Percentiles rank a stretch among this genome's conserved stretches.
Conservation (phyloP, 441 rosid genomes). For the Pelargonium fulgidum region DNA sequence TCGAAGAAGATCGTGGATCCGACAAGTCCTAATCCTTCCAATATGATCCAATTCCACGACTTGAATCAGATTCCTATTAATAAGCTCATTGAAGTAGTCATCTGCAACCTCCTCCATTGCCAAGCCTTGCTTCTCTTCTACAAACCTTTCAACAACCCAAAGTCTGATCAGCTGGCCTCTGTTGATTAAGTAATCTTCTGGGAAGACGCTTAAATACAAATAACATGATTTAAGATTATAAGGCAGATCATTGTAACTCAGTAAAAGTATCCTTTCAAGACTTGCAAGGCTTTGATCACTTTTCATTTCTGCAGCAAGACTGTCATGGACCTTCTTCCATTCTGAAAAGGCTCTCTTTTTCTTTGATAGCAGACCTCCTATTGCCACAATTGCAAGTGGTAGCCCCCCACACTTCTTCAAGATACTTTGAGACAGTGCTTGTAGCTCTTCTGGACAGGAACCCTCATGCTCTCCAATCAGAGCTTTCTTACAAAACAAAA, state of each 20-base stretch:
- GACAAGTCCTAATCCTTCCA: constrained; percentile 9
- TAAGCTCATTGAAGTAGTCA: constrained; percentile 17
- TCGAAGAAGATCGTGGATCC: not conserved
- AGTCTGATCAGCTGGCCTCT: constrained; percentile 8
- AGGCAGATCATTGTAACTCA: constrained; percentile 20
- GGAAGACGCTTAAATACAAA: constrained; percentile 16
- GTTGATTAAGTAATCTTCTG: constrained; percentile 13
- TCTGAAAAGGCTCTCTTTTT: not conserved
- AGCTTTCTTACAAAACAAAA: constrained; percentile 23
- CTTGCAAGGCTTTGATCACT: constrained; percentile 13
- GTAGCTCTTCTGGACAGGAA: not conserved
- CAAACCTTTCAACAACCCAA: constrained; percentile 22
- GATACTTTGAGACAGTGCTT: constrained; percentile 14
- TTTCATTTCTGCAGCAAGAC: constrained; percentile 12
- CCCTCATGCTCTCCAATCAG: not conserved
- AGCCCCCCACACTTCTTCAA: constrained; percentile 19
- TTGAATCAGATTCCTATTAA: constrained; percentile 18
- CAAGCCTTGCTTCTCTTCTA: constrained; percentile 18
- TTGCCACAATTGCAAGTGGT: constrained; percentile 23
- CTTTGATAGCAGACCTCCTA: constrained; percentile 19
- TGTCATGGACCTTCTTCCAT: constrained; percentile 7
- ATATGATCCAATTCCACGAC: constrained; percentile 10
- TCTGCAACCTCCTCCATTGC: constrained; percentile 22
- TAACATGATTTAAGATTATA: constrained; percentile 17
- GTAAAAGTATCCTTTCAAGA: constrained; percentile 12